Conservation (phyloP, 1,284 basidiomycete species). For the Trichosporon asahii region DNA sequence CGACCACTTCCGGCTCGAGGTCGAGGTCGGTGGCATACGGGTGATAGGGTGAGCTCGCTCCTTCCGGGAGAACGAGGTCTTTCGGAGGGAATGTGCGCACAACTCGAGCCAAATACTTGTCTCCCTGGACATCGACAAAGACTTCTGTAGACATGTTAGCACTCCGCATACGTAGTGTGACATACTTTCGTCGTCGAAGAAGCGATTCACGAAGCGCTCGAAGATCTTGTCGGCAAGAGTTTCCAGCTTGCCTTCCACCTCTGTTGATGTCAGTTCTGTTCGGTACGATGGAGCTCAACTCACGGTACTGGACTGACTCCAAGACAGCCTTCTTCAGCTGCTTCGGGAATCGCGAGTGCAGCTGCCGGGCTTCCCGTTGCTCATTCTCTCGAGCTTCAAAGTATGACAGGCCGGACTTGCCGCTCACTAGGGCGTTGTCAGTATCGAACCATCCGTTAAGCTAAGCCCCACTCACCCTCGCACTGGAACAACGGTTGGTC, state of each 20-base stretch:
- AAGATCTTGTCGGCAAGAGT: conserved; percentile 89
- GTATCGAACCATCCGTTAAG: not conserved
- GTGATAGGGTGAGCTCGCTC: conserved; percentile 33
- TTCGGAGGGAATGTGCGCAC: conserved; percentile 37
- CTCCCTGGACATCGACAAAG: conserved; percentile 74
- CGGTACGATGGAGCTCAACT: conserved; percentile 49
- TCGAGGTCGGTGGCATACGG: conserved; percentile 75
- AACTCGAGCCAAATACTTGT: conserved; percentile 61
- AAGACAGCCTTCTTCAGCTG: conserved; percentile 87
- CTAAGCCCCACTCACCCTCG: conserved; percentile 36
- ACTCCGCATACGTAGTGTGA: conserved; percentile 33
- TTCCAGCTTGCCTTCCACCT: conserved; percentile 92
- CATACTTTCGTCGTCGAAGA: conserved; percentile 84
- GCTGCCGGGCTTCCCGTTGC: conserved; percentile 75
- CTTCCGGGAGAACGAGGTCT: conserved; percentile 55
- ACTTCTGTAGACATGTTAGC: conserved; percentile 59
- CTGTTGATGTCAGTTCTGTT: conserved; percentile 53
- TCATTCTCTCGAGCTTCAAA: conserved; percentile 92
- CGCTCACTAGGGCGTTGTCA: conserved; percentile 61
- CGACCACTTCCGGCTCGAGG: conserved; percentile 67
- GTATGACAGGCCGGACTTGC: conserved; percentile 87
- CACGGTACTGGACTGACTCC: conserved; percentile 91
- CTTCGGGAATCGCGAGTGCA: conserved; percentile 88
- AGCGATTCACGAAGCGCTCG: conserved; percentile 92
- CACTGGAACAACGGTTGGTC: conserved; percentile 61